phyloP scores from a whole-genome alignment of 2,329 filamentous ascomycete species.

The Paecilomyces formosus region DNA sequence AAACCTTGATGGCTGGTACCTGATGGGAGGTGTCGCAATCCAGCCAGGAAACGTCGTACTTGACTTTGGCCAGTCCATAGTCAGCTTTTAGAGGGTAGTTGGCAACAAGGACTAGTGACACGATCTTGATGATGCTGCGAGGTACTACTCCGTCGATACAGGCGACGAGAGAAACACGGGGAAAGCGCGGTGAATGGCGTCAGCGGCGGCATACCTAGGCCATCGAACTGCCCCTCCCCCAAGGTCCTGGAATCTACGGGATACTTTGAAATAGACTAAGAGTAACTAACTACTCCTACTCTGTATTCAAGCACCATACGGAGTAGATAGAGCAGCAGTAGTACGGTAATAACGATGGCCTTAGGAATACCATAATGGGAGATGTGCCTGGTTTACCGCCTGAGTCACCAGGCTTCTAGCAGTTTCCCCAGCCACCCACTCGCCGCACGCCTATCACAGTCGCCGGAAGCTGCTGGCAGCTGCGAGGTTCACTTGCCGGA shows the following conservation, averaged over 20 bases:
- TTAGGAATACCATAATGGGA: not conserved
- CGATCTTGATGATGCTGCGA: not conserved
- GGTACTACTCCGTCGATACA: not conserved
- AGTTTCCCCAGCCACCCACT: slow-evolving; percentile 9
- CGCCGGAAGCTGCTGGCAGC: not conserved
- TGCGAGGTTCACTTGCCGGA: slow-evolving; percentile 12
- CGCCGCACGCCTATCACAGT: not conserved
- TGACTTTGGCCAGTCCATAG: not conserved
- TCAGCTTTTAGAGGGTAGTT: too few relatives aligned
- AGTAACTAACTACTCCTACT: too few relatives aligned
- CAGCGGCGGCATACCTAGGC: slow-evolving; percentile 13
- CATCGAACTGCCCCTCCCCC: slow-evolving; percentile 6
- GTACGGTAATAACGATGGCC: not conserved
- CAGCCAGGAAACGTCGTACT: not conserved
- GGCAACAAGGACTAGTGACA: too few relatives aligned
- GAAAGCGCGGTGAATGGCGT: slow-evolving; percentile 15
- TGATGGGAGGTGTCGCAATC: not conserved
- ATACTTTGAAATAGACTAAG: not conserved
- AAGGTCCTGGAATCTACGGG: not conserved
- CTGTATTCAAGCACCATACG: too few relatives aligned
- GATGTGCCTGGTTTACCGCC: not conserved
- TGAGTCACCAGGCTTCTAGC: slow-evolving; percentile 9
- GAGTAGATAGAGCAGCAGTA: too few relatives aligned
- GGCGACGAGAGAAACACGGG: not conserved
- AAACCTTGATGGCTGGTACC: not conserved